phyloP scores from a whole-genome alignment of 2,329 filamentous ascomycete genomes.

The Neonectria hederae region DNA sequence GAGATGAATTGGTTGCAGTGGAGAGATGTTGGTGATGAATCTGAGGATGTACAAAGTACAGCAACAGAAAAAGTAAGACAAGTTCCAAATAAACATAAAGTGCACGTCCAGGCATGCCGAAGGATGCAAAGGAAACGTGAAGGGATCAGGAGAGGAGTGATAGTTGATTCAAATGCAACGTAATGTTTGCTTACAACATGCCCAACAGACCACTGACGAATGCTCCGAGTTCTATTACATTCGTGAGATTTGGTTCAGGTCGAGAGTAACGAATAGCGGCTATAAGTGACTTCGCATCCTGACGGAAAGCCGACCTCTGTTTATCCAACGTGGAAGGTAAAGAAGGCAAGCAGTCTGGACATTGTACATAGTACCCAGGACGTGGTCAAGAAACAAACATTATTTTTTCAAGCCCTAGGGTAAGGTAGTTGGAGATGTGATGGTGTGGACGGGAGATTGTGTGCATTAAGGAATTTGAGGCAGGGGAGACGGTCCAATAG shows the following conservation, averaged over 20 bases:
- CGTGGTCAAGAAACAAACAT: slow-evolving; percentile 17
- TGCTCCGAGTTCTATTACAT: neutral
- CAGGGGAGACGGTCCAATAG: neutral
- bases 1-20: neutral
- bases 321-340: neutral
- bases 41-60: neutral
- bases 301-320: neutral
- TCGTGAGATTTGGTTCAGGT: neutral
- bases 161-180: neutral
- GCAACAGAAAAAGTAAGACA: slow-evolving; percentile 6
- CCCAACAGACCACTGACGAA: neutral
- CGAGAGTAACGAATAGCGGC: neutral
- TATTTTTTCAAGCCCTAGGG: slow-evolving; percentile 6
- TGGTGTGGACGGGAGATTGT: slow-evolving; percentile 13
- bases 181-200: neutral
- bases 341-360: neutral
- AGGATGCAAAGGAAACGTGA: neutral
- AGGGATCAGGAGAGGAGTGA: slow-evolving; percentile 6
- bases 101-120: neutral
- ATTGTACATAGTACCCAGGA: neutral
- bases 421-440: slow-evolving; percentile 10
- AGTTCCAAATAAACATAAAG: neutral
- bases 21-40: neutral
- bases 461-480: neutral
- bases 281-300: neutral